phyloP scores from a whole-genome alignment of 139 green algal species.

The Chlamydomonas urium region DNA sequence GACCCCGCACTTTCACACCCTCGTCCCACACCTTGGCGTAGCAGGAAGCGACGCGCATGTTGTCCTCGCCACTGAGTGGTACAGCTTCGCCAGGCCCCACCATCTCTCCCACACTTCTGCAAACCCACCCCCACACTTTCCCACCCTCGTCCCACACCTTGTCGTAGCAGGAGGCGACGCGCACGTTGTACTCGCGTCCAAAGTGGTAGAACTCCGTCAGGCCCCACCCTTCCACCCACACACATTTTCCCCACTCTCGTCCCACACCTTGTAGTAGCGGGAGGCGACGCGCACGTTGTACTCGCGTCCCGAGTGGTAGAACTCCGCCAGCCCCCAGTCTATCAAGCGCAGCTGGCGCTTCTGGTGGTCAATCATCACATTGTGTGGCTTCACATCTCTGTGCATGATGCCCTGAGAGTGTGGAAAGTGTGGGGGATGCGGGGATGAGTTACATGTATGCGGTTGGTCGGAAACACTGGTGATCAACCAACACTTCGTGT shows the following conservation, averaged over 20 bases:
- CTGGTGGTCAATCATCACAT: constrained; percentile 98
- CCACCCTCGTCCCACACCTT: no score
- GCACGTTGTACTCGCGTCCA: constrained; percentile 94
- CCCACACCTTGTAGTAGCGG: constrained; percentile 14
- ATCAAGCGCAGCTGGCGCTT: constrained; percentile 91
- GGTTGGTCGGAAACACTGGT: no score
- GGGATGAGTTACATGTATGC: no score
- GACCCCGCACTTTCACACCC: no score
- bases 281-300: constrained; percentile 98
- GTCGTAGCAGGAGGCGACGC: constrained; percentile 68
- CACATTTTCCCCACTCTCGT: no score
- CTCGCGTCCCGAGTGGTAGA: constrained; percentile 91
- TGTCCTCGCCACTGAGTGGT: constrained; percentile 94
- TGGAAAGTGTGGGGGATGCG: no score
- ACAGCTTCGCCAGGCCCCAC: no score
- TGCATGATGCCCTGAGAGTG: constrained; percentile 88
- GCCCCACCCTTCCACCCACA: no score
- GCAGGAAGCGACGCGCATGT: constrained; percentile 87
- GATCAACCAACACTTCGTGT: constrained; percentile 98
- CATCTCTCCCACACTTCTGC: no score
- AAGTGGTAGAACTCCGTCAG: constrained; percentile 99
- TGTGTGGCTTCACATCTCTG: constrained; percentile 70
- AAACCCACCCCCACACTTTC: no score
- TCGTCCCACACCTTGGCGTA: neutral
- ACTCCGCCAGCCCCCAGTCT: constrained; percentile 98